Percentiles rank a stretch among this genome's conserved stretches.
Conservation (phyloP, 148 eudicot genomes). For the Oxyria digyna region DNA sequence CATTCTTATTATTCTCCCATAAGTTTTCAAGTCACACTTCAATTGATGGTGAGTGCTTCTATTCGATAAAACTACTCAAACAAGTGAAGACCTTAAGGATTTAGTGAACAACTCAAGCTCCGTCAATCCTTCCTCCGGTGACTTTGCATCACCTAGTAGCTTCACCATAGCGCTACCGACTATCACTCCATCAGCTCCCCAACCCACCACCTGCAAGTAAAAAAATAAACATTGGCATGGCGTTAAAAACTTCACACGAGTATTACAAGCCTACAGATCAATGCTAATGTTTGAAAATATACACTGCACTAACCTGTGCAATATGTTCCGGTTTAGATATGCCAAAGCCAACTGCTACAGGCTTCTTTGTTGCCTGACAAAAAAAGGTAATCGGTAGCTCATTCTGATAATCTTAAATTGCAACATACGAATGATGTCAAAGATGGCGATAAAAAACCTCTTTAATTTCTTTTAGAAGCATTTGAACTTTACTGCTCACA, state of each 20-base stretch:
- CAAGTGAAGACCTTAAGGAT: constrained; percentile 47
- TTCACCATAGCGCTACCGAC: constrained; percentile 83
- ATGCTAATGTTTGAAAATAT: background rate
- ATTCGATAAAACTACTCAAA: background rate
- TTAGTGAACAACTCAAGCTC: constrained; percentile 48
- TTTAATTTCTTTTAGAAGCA: constrained; percentile 64
- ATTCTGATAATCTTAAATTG: background rate
- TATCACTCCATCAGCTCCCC: constrained; percentile 97
- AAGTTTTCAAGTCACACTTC: background rate
- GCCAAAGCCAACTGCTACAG: constrained; percentile 90
- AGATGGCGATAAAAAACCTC: constrained; percentile 28
- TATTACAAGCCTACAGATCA: background rate
- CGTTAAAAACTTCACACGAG: background rate
- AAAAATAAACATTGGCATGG: background rate
- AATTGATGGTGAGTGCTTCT: background rate
- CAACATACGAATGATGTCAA: background rate
- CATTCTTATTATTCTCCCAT: background rate
- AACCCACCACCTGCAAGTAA: constrained; percentile 44
- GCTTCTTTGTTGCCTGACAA: constrained; percentile 55
- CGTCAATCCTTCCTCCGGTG: constrained; percentile 75
- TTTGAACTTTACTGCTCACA: constrained; percentile 57
- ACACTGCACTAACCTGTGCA: constrained; percentile 34
- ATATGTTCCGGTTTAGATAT: constrained; percentile 84
- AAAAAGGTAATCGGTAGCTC: too few species aligned
- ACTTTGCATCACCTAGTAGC: constrained; percentile 54